Conservation (phyloP, 2,329 filamentous ascomycete genomes). For the Emericellopsis cladophorae region DNA sequence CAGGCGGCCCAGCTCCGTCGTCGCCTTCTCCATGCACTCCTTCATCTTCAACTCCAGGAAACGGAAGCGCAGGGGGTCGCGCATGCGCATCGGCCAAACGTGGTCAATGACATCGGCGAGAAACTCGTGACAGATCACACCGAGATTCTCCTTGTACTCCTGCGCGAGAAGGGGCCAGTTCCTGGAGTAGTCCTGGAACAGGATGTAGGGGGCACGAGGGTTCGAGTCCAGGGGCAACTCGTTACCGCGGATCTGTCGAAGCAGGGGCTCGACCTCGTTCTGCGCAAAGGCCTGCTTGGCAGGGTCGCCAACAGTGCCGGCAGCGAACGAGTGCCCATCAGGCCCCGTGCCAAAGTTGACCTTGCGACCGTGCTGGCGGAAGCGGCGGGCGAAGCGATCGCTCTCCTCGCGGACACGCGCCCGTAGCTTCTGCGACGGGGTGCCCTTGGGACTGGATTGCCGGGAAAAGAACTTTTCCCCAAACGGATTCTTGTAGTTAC, state of each 20-base stretch:
- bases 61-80: slow-evolving; percentile 32
- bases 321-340: slow-evolving; percentile 11
- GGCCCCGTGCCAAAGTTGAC: slow-evolving; percentile 24
- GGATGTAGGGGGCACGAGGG: slow-evolving; percentile 37
- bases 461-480: slow-evolving; percentile 37
- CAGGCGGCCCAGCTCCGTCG: slow-evolving; percentile 30
- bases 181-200: slow-evolving; percentile 39
- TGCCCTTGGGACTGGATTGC: slow-evolving; percentile 34
- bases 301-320: slow-evolving; percentile 18
- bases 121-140: slow-evolving; percentile 41
- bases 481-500: slow-evolving; percentile 42
- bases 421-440: slow-evolving; percentile 36
- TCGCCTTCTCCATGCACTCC: slow-evolving; percentile 30
- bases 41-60: slow-evolving; percentile 37
- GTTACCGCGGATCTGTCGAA: slow-evolving; percentile 36
- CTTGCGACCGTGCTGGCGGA: slow-evolving; percentile 35
- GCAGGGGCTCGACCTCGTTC: slow-evolving; percentile 33
- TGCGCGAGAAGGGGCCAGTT: slow-evolving; percentile 38
- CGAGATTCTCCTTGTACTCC: slow-evolving; percentile 40
- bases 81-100: slow-evolving; percentile 37
- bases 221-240: slow-evolving; percentile 40
- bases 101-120: slow-evolving; percentile 36
- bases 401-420: slow-evolving; percentile 38
- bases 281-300: slow-evolving; percentile 34
- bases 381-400: slow-evolving; percentile 32